Conservation (phyloP, 768 basidiomycete genomes). For the Lepiota brunneoincarnata region DNA sequence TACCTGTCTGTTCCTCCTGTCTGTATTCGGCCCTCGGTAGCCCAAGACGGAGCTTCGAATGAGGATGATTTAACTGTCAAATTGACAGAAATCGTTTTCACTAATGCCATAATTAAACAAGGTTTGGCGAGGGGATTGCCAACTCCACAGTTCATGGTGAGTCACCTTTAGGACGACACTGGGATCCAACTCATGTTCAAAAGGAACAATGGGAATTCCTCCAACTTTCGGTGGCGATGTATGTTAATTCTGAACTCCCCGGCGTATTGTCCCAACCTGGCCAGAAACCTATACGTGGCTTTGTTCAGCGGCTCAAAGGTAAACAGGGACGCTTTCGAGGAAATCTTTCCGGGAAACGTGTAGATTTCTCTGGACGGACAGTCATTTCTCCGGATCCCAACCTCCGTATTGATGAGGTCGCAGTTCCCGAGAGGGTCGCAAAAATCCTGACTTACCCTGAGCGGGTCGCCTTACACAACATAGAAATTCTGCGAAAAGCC, state of each 20-base stretch:
- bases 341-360: slow-evolving; percentile 97
- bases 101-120: slow-evolving; percentile 89
- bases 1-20: slow-evolving; percentile 98
- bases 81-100: slow-evolving; percentile 93
- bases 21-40: slow-evolving; percentile 95
- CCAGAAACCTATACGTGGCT: slow-evolving; percentile 94
- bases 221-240: slow-evolving; percentile 93
- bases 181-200: background rate
- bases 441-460: slow-evolving; percentile 96
- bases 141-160: slow-evolving; percentile 86
- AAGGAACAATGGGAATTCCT: slow-evolving; percentile 99
- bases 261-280: slow-evolving; percentile 86
- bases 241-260: slow-evolving; percentile 96
- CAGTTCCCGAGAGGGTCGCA: slow-evolving; percentile 93
- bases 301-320: slow-evolving; percentile 96
- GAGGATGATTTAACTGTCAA: slow-evolving; percentile 99
- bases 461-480: slow-evolving; percentile 89
- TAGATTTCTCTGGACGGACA: slow-evolving; percentile 97
- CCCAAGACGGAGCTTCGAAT: slow-evolving; percentile 96
- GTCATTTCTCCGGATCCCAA: slow-evolving; percentile 99
- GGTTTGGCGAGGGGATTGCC: slow-evolving; percentile 86
- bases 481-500: slow-evolving; percentile 69
- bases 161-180: slow-evolving; percentile 7
- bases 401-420: slow-evolving; percentile 96
- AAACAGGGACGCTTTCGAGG: slow-evolving; percentile 99